Percentiles rank a stretch among this genome's conserved stretches.
Conservation (phyloP, 2,329 filamentous ascomycete species). For the Cercospora citrullina region DNA sequence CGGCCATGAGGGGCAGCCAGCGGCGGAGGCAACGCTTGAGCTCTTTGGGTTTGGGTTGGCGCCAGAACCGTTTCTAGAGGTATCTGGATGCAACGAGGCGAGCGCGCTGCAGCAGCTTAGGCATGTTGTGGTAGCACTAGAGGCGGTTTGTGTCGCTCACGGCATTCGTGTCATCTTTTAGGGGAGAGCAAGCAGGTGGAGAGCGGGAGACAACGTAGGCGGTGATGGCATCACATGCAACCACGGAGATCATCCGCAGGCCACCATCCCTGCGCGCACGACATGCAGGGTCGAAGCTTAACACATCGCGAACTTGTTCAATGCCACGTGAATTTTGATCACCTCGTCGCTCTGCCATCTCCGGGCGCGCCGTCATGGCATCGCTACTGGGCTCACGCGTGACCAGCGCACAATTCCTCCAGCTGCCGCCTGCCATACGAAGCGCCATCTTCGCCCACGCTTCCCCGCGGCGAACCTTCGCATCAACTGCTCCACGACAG, state of each 20-base stretch:
- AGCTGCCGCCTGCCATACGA: conserved; percentile 30
- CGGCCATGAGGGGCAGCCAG: conserved; percentile 6
- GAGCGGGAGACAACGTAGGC: neutral
- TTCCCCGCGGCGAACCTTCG: conserved; percentile 29
- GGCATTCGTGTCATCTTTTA: conserved; percentile 5
- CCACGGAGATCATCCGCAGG: neutral
- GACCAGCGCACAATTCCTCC: conserved; percentile 18
- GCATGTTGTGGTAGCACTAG: neutral
- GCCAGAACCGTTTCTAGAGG: conserved; percentile 9
- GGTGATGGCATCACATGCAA: conserved; percentile 14
- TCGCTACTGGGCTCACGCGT: conserved; percentile 6
- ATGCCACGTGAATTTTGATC: conserved; percentile 10
- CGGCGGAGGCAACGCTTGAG: neutral
- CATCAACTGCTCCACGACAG: conserved; percentile 26
- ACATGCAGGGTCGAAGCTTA: conserved; percentile 14
- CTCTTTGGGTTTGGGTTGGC: neutral
- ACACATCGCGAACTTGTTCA: neutral
- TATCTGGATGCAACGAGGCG: neutral
- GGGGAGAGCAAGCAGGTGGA: neutral
- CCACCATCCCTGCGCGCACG: too few species aligned
- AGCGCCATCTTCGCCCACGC: conserved; percentile 19
- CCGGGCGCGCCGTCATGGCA: conserved; percentile 16
- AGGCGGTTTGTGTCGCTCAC: neutral
- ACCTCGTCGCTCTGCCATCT: neutral
- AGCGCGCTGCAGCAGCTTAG: neutral